phyloP scores from a whole-genome alignment of 345 rosid genomes.

The Carallia pectinifolia region DNA sequence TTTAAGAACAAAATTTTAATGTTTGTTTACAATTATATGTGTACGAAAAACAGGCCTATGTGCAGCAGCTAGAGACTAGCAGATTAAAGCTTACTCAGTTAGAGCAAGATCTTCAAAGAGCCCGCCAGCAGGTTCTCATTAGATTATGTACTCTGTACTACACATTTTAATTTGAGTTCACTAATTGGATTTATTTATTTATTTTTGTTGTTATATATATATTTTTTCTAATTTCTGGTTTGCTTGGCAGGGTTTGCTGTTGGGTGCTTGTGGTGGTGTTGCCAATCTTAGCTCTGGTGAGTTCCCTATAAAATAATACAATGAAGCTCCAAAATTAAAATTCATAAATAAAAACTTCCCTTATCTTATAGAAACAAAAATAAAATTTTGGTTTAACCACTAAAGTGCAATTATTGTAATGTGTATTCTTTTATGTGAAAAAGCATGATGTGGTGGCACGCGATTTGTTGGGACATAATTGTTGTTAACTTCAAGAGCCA shows the following conservation, averaged over 20 bases:
- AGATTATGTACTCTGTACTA: neutral
- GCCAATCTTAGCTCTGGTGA: constrained; percentile 76
- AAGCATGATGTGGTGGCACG: neutral
- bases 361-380: no score
- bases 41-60: constrained; percentile 72
- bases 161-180: neutral
- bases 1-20: no score
- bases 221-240: neutral
- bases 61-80: constrained; percentile 92
- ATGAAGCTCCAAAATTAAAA: neutral
- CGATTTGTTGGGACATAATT: neutral
- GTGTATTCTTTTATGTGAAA: neutral
- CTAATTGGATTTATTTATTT: neutral
- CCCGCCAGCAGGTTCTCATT: constrained; percentile 76
- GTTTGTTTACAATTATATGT: neutral
- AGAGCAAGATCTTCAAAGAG: constrained; percentile 95
- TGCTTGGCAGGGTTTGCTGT: constrained; percentile 58
- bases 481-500: constrained; percentile 1
- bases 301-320: constrained; percentile 3
- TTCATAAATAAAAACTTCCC: no score
- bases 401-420: neutral
- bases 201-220: neutral
- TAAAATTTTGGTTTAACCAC: no score
- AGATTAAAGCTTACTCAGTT: constrained; percentile 82
- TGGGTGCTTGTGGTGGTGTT: constrained; percentile 73